Conservation (phyloP, 1,284 basidiomycete species). For the Bjerkandera adusta region DNA sequence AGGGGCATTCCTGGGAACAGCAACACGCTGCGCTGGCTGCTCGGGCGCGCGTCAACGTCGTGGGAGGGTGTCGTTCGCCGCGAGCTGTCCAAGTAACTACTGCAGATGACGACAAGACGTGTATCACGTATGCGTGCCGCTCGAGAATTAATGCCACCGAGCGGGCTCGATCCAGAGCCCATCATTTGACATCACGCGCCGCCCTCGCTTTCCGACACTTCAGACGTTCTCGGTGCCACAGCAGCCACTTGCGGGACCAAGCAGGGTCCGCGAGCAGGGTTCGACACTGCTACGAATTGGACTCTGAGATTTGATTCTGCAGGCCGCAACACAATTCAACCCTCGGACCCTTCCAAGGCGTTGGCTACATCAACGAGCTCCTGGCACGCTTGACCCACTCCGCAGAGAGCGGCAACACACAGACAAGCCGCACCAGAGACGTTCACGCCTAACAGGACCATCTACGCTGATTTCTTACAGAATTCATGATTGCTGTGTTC, state of each 20-base stretch:
- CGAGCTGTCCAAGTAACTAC: slow-evolving; percentile 10
- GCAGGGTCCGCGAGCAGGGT: no score
- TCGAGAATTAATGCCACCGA: no score
- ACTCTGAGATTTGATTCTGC: slow-evolving; percentile 53
- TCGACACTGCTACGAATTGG: slow-evolving; percentile 72
- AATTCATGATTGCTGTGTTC: slow-evolving; percentile 76
- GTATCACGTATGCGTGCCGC: no score
- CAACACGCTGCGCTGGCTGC: slow-evolving; percentile 31
- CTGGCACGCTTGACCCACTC: slow-evolving; percentile 72
- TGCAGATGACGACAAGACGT: no score
- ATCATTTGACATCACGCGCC: no score
- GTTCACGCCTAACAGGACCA: slow-evolving; percentile 67
- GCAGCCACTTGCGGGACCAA: no score
- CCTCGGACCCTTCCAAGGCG: slow-evolving; percentile 72
- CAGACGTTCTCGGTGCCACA: no score
- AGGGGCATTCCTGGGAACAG: slow-evolving; percentile 34
- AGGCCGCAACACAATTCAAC: slow-evolving; percentile 24
- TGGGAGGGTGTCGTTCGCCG: slow-evolving; percentile 20
- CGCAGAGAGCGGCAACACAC: slow-evolving; percentile 65
- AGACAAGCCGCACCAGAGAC: slow-evolving; percentile 64
- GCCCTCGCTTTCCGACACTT: no score
- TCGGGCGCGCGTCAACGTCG: slow-evolving; percentile 30
- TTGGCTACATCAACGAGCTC: slow-evolving; percentile 84
- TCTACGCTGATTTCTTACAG: slow-evolving; percentile 83
- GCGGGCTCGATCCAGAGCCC: no score